Evolutionary conservation across 2,329 filamentous ascomycete species (phyloP), one percentile per base, ranked within the genome.

Genomic region (Phaeosphaeriaceae sp.): DNA sequence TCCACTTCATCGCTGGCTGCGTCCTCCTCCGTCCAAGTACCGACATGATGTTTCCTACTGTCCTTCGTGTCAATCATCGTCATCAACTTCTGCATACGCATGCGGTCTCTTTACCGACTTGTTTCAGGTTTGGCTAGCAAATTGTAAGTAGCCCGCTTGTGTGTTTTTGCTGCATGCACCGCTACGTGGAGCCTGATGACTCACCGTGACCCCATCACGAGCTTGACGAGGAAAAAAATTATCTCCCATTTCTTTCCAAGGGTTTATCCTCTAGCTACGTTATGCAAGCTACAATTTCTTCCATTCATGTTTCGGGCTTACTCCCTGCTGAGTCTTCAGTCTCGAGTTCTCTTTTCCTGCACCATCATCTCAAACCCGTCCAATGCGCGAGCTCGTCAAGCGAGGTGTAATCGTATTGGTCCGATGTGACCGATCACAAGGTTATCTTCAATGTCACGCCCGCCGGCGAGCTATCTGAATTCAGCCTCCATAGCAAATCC

Each of bases 171-270:
- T 61, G 61, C 61, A 68, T 70, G 66, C 64, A 63, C 41, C 35
- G 49, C 66, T 52, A 72, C 66, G 68, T 72, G 67, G 55, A 62
- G 34, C 51, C 47, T 46, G 54, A 57, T 71, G 69, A 72, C 58
- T 72, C 69, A 72, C 55, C 15, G 32, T 15, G n/a, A n/a, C n/a
- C 32, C 52, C 52, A 54, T 41, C 45, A 47, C 48, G 52, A 60
- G 35, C 35, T 40, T 41, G 32, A 20, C n/a, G n/a, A 21, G 42
- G 38, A 20, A 35, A 37, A 45, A 54, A 37, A 37, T 12, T n/a
- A 40, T 28, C 18, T 28, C 12, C n/a, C 18, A 3, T 15, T 43
- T 28, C 26, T 41, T 42, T 21, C 17, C 17, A 26, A 40, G 15
- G n/a, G 21, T 17, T 33, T 17, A n/a, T 38, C 34, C n/a, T n/a